Base-by-base conservation (phyloP, 345 rosid species). In the Eucalyptus camaldulensis region DNA sequence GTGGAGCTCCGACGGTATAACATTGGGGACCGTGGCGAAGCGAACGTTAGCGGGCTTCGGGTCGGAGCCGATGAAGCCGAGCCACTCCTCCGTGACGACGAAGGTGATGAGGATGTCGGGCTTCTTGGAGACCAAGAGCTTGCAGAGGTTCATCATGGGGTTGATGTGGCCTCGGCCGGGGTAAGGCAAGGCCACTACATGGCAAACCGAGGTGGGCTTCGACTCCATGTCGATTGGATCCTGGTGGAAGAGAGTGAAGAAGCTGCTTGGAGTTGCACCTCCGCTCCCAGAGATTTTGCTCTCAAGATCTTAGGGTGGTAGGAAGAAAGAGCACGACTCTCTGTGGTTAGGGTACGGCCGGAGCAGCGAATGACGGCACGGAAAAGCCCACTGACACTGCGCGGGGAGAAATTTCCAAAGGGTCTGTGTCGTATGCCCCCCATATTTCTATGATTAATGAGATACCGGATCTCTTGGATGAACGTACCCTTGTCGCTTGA, bases 111-210 rank as follows among this genome's bases (percentile, higher is more conserved):
- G 81, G 72, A 95, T 88, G 87, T 91, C 60, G 69, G 62, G 86
- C 22, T 33, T 50, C 89, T 51, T 49, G 67, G 21, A 83, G 80
- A 15, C 87, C 67, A 40, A 51, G 54, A 89, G 89, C 88, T 93
- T 91, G 91, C 94, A 95, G 88, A 95, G 90, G 91, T 93, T 95
- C 94, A 94, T 90, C 98, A 95, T 93, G 22, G 96, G 95, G 90
- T 95, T 94, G 91, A 95, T 69, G 91, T 95, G 96, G 91, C 97
- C 97, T 91, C 97, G 67, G 11, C 96, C 97, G 1, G 96, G 98
- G 88, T 89, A 95, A 22, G 98, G 95, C 91, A 96, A 51, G 14
- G 95, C 96, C 40, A 95, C 95, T 54, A 95, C 86, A 85, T 94
- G 97, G 72, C 80, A 69, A 31, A 69, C 91, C n/a, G 40, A 16